phyloP scores from a whole-genome alignment of 2,329 filamentous ascomycete genomes.

The Penicillium palitans region DNA sequence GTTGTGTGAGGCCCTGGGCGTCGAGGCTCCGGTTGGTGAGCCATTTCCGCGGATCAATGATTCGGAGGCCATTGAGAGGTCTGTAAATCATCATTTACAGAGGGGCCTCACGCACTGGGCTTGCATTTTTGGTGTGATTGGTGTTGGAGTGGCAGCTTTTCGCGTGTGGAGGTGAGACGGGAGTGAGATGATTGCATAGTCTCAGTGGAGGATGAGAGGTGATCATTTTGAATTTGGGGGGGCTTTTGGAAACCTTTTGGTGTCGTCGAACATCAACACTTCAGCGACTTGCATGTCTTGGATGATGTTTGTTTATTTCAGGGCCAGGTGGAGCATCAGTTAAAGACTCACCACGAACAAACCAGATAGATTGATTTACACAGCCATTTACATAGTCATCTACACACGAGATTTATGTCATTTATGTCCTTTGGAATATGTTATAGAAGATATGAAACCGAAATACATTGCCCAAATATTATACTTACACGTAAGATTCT shows the following conservation, averaged over 20 bases:
- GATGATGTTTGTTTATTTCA: background rate
- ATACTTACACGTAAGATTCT: background rate
- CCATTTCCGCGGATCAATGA: slow-evolving; percentile 46
- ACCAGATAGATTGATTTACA: background rate
- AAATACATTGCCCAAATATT: slow-evolving; percentile 8
- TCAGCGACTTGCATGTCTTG: slow-evolving; percentile 1
- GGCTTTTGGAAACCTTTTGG: background rate
- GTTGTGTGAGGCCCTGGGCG: slow-evolving; percentile 47
- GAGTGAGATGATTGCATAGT: background rate
- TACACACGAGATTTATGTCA: background rate
- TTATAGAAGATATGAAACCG: background rate
- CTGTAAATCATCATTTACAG: slow-evolving; percentile 24
- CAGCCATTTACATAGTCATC: background rate
- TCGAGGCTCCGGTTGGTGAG: slow-evolving; percentile 36
- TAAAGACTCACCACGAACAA: background rate
- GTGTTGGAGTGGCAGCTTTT: slow-evolving; percentile 12
- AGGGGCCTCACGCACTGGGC: slow-evolving; percentile 34
- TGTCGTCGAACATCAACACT: background rate
- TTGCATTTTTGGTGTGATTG: slow-evolving; percentile 22
- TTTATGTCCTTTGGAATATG: background rate
- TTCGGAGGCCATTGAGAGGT: slow-evolving; percentile 21
- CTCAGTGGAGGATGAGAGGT: background rate
- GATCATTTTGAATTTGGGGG: background rate
- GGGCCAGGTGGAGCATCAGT: background rate
- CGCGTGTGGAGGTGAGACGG: slow-evolving; percentile 4